Conservation (phyloP, 2,329 filamentous ascomycete species). For the Fusarium ramigenum region DNA sequence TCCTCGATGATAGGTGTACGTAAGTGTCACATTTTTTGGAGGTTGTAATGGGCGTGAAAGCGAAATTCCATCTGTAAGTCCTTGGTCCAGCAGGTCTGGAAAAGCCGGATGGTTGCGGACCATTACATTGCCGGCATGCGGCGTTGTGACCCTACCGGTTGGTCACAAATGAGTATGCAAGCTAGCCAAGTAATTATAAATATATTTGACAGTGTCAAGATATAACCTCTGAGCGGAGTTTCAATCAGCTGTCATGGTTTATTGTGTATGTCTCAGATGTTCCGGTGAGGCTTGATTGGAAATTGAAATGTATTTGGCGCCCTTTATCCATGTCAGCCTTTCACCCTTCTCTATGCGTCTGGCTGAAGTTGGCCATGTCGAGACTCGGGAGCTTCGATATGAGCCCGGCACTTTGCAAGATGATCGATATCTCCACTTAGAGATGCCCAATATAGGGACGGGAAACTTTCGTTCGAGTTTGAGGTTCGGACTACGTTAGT, state of each 20-base stretch:
- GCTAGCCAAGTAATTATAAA: neutral
- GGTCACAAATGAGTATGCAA: conserved; percentile 4
- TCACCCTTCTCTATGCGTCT: neutral
- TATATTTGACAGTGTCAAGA: neutral
- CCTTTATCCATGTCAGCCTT: neutral
- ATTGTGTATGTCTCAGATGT: conserved; percentile 20
- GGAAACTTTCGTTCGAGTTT: neutral
- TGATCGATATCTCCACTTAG: neutral
- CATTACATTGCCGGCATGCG: conserved; percentile 5
- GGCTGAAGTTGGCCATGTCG: neutral
- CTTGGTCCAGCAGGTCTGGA: neutral
- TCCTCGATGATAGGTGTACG: neutral
- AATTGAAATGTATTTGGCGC: conserved; percentile 9
- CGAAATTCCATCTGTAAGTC: neutral
- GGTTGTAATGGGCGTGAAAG: conserved; percentile 8
- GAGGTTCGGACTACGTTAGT: neutral
- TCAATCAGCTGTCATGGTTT: neutral
- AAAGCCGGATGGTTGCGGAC: neutral
- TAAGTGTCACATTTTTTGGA: neutral
- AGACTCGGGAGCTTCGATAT: neutral
- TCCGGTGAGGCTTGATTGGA: conserved; percentile 26
- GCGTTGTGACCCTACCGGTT: conserved; percentile 10
- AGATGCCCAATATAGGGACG: neutral
- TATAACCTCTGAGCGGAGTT: neutral
- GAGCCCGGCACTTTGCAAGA: neutral